Evolutionary conservation across 345 rosid species (phyloP), one percentile per base, ranked within the genome.

Genomic region (Excoecaria cochinchinensis): DNA sequence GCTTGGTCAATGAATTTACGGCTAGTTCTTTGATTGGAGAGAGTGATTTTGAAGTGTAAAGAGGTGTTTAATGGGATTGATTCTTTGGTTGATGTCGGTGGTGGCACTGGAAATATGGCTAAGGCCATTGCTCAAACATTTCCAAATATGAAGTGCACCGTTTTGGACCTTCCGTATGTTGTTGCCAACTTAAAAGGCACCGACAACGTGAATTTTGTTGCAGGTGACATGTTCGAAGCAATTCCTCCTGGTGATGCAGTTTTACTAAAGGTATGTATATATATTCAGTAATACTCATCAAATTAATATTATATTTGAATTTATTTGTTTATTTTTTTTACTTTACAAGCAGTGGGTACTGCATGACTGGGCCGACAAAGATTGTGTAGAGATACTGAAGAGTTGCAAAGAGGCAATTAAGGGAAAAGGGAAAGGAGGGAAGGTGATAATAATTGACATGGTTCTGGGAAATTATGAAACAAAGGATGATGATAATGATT

Each of bases 191-290:
- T 76, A 67, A 51, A 69, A 53, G 84, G 74, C 1, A 38, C 25
- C 5, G 25, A 52, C 4, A 82, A 82, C 67, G 16, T 84, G 72
- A 80, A 56, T 31, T 86, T 42, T 44, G 47, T 82, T n/a, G 80
- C 44, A 48, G 87, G 89, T 1, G 77, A 84, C 65, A 82, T 86
- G 89, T 78, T 84, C 48, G 42, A 62, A 24, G 44, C 60, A 4
- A 47, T 86, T 51, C 77, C 77, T 52, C 44, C 70, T n/a, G 64
- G 65, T 6, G 71, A 74, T 53, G 71, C 71, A 39, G 10, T 65
- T 65, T 42, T 74, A 24, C 77, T 74, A 2, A 65, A 74, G 71
- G 77, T 74, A 65, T 44, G 47, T 9, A 6, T 44, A 44, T 44
- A 44, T 44, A 5, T 44, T 5, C 8, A 0, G n/a, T n/a, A n/a